Conservation (phyloP, 345 rosid genomes). For the rapeseed (Brassica napus) region Da-Ae NC_063446.1:6576501-6577000, state of each 20-base stretch:
- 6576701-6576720: not conserved
- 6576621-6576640: conserved; percentile 47
- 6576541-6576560: conserved; percentile 80
- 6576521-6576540: conserved; percentile 67
- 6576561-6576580: conserved; percentile 44
- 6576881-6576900: conserved; percentile 99
- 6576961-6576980: conserved; percentile 8
- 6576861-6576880: conserved; percentile 85
- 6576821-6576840: conserved; percentile 57
- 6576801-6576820: conserved; percentile 49
- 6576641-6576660: conserved; percentile 66
- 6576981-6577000: conserved; percentile 89
- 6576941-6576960: not conserved
- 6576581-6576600: conserved; percentile 41
- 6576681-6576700: not conserved
- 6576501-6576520: conserved; percentile 38
- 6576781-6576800: conserved; percentile 46
- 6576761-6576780: conserved; percentile 42
- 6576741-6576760: conserved; percentile 15
- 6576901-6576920: conserved; percentile 95
- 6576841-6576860: conserved; percentile 63
- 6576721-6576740: not conserved
- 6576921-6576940: not conserved
- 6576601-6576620: conserved; percentile 39
- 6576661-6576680: not conserved